Conservation (phyloP, 192 early-diverging fungal species). For the Coemansia reversa region DNA sequence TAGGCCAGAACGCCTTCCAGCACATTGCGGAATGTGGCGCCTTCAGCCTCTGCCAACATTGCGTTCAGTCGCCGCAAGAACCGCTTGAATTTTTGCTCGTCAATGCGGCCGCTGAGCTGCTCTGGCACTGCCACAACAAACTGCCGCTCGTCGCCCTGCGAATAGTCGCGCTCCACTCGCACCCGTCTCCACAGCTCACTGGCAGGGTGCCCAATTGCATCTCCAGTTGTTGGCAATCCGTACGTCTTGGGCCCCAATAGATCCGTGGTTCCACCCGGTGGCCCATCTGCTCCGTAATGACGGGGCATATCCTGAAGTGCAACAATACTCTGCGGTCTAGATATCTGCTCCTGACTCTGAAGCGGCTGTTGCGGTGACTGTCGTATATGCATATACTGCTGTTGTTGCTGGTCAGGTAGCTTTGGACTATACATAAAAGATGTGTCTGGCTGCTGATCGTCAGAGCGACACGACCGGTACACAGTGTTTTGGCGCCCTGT, state of each 20-base stretch:
- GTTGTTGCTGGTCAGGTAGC: background rate
- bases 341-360: conserved; percentile 1
- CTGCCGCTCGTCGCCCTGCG: conserved; percentile 42
- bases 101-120: conserved; percentile 43
- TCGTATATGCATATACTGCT: no score
- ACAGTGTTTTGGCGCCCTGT: background rate
- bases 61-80: conserved; percentile 47
- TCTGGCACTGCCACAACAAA: conserved; percentile 41
- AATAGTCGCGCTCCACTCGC: conserved; percentile 55
- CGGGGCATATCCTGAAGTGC: conserved; percentile 12
- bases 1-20: conserved; percentile 53
- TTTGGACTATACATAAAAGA: background rate
- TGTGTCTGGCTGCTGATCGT: conserved; percentile 4
- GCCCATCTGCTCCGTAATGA: background rate
- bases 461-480: conserved; percentile 1
- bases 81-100: conserved; percentile 42
- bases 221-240: conserved; percentile 18
- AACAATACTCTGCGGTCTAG: conserved; percentile 28
- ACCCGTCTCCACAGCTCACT: conserved; percentile 32
- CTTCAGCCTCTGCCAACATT: conserved; percentile 50
- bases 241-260: conserved; percentile 28
- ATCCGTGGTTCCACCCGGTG: conserved; percentile 7
- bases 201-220: conserved; percentile 1
- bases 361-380: background rate
- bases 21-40: conserved; percentile 48